These are phyloP conservation scores for Paraphaeosphaeria sporulosa DNA, from an alignment of 2,329 filamentous ascomycete species.

Conservation along the genomic window DNA sequence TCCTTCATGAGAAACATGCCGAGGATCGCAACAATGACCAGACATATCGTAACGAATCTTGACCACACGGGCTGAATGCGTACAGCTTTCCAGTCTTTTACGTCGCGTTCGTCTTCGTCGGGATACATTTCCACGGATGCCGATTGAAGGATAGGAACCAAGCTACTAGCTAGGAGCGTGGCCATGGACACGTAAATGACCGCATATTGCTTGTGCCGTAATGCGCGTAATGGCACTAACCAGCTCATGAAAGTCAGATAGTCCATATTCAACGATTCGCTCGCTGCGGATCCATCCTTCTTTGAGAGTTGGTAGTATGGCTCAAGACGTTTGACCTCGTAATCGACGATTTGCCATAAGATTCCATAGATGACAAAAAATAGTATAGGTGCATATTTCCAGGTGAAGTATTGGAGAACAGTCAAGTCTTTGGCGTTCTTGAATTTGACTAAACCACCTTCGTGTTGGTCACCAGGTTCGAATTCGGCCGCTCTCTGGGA, in stretches of 20 bases:
- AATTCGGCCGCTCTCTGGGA: conserved; percentile 35
- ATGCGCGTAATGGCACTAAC: conserved; percentile 68
- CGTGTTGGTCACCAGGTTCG: conserved; percentile 13
- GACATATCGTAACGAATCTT: conserved; percentile 64
- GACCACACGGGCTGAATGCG: conserved; percentile 67
- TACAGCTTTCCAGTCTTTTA: conserved; percentile 61
- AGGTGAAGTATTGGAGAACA: conserved; percentile 43
- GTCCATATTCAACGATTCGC: conserved; percentile 72
- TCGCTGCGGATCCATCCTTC: conserved; percentile 46
- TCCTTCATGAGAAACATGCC: conserved; percentile 67
- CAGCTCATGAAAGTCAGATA: conserved; percentile 75
- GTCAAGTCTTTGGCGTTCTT: conserved; percentile 36
- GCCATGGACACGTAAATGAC: conserved; percentile 72
- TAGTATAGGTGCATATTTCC: conserved; percentile 54
- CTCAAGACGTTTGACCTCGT: conserved; percentile 59
- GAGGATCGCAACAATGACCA: conserved; percentile 65
- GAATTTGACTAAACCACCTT: conserved; percentile 42
- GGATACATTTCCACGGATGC: conserved; percentile 68
- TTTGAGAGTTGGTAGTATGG: conserved; percentile 56
- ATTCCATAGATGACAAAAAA: conserved; percentile 59
- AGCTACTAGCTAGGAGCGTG: conserved; percentile 70
- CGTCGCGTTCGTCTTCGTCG: conserved; percentile 56
- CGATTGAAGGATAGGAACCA: conserved; percentile 73
- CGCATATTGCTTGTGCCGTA: conserved; percentile 70
- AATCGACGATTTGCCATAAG: conserved; percentile 59